These are phyloP conservation scores for Oxytropis ochrocephala DNA, from an alignment of 306 rosid species.

Conservation along the genomic window DNA sequence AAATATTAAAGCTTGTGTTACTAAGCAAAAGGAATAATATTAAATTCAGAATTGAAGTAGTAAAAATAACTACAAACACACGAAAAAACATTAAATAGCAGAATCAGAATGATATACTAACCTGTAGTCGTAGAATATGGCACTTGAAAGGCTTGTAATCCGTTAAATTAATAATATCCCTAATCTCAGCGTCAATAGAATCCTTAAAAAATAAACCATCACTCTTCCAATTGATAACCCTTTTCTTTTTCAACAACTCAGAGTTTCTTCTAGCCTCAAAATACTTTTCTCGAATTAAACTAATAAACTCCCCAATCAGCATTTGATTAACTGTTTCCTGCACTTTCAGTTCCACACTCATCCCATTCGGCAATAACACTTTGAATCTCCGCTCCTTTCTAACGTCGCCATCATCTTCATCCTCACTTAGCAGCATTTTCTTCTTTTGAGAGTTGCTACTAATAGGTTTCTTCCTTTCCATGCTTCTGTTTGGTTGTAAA, in stretches of 20 bases:
- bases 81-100: not conserved
- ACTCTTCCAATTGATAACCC: slow-evolving; percentile 29
- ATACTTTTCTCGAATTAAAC: slow-evolving; percentile 23
- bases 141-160: slow-evolving; percentile 27
- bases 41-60: not conserved
- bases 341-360: slow-evolving; percentile 19
- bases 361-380: slow-evolving; percentile 39
- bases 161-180: slow-evolving; percentile 17
- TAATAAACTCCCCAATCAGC: slow-evolving; percentile 25
- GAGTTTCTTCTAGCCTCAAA: not conserved
- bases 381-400: slow-evolving; percentile 22
- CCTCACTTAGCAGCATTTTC: not conserved
- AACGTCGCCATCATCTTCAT: not conserved
- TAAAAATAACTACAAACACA: not conserved
- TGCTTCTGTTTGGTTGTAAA: slow-evolving; percentile 32
- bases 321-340: slow-evolving; percentile 18
- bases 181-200: slow-evolving; percentile 15
- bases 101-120: slow-evolving; percentile 23
- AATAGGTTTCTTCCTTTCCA: not conserved
- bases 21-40: slow-evolving; percentile 1
- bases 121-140: slow-evolving; percentile 47
- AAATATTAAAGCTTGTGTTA: not conserved
- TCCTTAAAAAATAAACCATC: slow-evolving; percentile 33
- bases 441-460: slow-evolving; percentile 11
- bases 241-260: slow-evolving; percentile 16